phyloP scores from a whole-genome alignment of 2,329 filamentous ascomycete species.

The Trichoderma lentiforme region DNA sequence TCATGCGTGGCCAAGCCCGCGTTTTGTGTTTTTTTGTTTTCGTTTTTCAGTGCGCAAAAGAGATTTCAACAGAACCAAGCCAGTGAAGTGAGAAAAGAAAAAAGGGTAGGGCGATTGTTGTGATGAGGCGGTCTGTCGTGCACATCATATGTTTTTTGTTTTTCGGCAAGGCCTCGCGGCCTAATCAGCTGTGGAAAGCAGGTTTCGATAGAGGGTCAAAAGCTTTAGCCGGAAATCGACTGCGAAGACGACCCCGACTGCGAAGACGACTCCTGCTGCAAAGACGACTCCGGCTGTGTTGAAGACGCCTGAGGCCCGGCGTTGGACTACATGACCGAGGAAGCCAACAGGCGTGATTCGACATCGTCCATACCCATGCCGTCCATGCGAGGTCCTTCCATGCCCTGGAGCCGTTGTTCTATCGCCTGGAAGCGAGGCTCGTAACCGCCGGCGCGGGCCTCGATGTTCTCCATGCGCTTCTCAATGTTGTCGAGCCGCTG shows the following conservation, averaged over 20 bases:
- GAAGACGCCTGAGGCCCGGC: not conserved
- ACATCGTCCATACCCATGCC: conserved; percentile 45
- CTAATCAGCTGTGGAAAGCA: not conserved
- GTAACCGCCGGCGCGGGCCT: conserved; percentile 42
- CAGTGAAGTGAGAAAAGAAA: not conserved
- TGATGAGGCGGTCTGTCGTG: not conserved
- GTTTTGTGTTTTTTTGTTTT: not conserved
- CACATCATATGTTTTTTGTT: not conserved
- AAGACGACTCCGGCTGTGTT: not conserved
- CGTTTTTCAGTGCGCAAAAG: conserved; percentile 1
- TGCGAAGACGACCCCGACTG: not conserved
- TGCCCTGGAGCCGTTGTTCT: conserved; percentile 40
- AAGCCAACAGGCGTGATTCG: conserved; percentile 42
- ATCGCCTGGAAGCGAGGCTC: conserved; percentile 45
- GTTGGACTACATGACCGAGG: conserved; percentile 39
- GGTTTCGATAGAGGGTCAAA: not conserved
- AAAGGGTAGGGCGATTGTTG: not conserved
- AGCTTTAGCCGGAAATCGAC: not conserved
- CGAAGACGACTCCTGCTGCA: not conserved
- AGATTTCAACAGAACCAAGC: not conserved
- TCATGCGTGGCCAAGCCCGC: conserved; percentile 1
- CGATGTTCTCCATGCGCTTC: conserved; percentile 54
- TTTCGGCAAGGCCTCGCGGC: not conserved
- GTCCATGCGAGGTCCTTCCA: conserved; percentile 43
- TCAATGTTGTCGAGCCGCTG: conserved; percentile 50